Evolutionary conservation across 495 filamentous ascomycete genomes (phyloP).

Genomic region (Entonaema liquescens): DNA sequence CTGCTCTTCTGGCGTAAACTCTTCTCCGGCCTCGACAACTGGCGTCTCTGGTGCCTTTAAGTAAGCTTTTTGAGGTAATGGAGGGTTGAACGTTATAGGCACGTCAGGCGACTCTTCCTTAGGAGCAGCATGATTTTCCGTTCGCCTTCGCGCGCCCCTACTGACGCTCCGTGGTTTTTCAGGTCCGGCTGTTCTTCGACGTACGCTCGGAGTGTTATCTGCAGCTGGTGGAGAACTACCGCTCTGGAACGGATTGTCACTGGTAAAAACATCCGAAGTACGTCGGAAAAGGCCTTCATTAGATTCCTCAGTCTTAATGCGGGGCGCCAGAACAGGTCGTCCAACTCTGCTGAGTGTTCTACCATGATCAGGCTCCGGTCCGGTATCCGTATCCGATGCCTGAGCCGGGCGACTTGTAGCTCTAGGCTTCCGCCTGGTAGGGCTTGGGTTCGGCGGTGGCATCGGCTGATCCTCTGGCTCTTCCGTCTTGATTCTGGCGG

Average conservation of each 20-base stretch:
- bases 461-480: conserved; percentile 53
- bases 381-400: conserved; percentile 61
- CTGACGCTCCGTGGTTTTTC: conserved; percentile 45
- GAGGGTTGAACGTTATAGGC: conserved; percentile 60
- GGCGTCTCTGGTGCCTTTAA: conserved; percentile 43
- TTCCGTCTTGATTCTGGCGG: conserved; percentile 59
- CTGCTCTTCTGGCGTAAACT: conserved; percentile 92
- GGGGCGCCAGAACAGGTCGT: conserved; percentile 50
- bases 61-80: conserved; percentile 29
- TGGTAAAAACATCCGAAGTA: conserved; percentile 70
- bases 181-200: conserved; percentile 49
- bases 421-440: conserved; percentile 61
- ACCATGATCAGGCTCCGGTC: conserved; percentile 51
- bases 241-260: conserved; percentile 96
- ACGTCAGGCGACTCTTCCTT: conserved; percentile 38
- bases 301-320: conserved; percentile 56
- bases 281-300: conserved; percentile 54
- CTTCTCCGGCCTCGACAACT: conserved; percentile 74
- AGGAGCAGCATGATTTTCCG: conserved; percentile 44
- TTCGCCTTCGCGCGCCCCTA: conserved; percentile 46
- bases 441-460: conserved; percentile 52
- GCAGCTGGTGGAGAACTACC: conserved; percentile 59
- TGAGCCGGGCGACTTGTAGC: conserved; percentile 56
- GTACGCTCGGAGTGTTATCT: conserved; percentile 53
- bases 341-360: conserved; percentile 37